Percentiles rank a stretch among this genome's conserved stretches.
Evolutionary conservation across 1,139 yeast genomes (phyloP).

Genomic region (Diutina sp.): DNA sequence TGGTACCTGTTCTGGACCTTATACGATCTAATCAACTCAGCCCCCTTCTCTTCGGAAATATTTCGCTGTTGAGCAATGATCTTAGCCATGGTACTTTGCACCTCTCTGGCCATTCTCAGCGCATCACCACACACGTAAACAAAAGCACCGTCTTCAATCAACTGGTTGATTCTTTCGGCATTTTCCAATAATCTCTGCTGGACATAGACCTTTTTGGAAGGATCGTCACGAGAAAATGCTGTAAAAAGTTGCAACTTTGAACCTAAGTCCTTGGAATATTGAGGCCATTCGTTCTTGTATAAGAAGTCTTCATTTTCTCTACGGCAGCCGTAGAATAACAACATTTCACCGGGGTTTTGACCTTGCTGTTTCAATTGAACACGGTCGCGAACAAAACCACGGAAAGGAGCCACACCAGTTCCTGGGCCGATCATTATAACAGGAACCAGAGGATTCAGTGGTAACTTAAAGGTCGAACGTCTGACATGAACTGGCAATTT

Average conservation of each 20-base stretch:
- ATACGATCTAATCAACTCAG: conserved; percentile 65
- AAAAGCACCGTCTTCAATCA: conserved; percentile 65
- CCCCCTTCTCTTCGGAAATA: conserved; percentile 54
- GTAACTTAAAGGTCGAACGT: conserved; percentile 88
- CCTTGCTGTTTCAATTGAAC: conserved; percentile 30
- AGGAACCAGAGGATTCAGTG: conserved; percentile 76
- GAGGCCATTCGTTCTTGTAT: conserved; percentile 79
- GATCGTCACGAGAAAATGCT: conserved; percentile 75
- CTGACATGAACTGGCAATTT: conserved; percentile 87
- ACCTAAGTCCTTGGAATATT: conserved; percentile 51
- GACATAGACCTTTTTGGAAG: conserved; percentile 63
- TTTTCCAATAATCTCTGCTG: conserved; percentile 66
- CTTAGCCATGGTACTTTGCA: conserved; percentile 56
- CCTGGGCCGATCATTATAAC: conserved; percentile 95
- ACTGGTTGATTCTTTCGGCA: conserved; percentile 38
- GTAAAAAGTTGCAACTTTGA: conserved; percentile 57
- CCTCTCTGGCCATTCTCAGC: conserved; percentile 90
- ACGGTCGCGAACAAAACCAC: conserved; percentile 86
- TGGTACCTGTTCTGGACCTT: conserved; percentile 83
- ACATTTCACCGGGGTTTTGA: conserved; percentile 53
- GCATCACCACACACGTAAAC: conserved; percentile 98
- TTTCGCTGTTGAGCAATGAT: conserved; percentile 51
- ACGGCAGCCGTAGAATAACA: conserved; percentile 85
- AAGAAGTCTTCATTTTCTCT: conserved; percentile 61
- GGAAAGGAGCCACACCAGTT: conserved; percentile 96